phyloP scores from a whole-genome alignment of 108 stramenopile genomes.

The Cyclotella cryptica region DNA sequence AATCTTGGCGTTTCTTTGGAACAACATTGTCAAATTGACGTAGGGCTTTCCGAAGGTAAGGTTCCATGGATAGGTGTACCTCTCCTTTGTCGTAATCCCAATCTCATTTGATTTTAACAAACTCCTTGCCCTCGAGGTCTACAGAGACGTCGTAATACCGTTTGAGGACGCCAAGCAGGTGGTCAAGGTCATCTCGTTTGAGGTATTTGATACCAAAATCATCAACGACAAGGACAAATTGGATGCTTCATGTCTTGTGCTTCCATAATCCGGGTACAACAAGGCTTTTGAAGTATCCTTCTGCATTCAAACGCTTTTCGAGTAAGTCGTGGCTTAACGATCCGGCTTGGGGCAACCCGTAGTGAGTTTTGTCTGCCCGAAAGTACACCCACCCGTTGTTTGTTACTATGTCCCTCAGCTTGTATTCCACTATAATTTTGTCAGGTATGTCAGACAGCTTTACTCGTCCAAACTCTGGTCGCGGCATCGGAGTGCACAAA shows the following conservation, averaged over 20 bases:
- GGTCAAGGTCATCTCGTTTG: constrained; percentile 36
- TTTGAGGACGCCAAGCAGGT: constrained; percentile 36
- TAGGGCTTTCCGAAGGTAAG: constrained; percentile 21
- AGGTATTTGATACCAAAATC: constrained; percentile 65
- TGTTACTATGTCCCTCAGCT: constrained; percentile 19
- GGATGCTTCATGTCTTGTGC: constrained; percentile 28
- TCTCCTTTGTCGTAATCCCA: neutral
- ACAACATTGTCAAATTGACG: constrained; percentile 33
- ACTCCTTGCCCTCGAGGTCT: constrained; percentile 41
- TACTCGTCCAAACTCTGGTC: constrained; percentile 48
- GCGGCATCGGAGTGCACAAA: constrained; percentile 40
- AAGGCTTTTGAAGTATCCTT: constrained; percentile 29
- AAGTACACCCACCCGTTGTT: constrained; percentile 15
- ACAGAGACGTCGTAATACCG: constrained; percentile 14
- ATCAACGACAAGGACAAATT: constrained; percentile 61
- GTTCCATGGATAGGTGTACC: neutral
- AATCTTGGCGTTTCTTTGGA: constrained; percentile 45
- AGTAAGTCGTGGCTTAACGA: constrained; percentile 42
- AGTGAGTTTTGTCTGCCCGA: constrained; percentile 40
- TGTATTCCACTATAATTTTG: constrained; percentile 39
- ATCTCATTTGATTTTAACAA: neutral
- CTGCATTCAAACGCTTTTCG: constrained; percentile 4
- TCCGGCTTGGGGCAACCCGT: constrained; percentile 63
- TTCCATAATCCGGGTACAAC: constrained; percentile 54
- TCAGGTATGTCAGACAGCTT: constrained; percentile 34